phyloP scores from a whole-genome alignment of 495 filamentous ascomycete genomes.

The Friedmanniomyces endolithicus region DNA sequence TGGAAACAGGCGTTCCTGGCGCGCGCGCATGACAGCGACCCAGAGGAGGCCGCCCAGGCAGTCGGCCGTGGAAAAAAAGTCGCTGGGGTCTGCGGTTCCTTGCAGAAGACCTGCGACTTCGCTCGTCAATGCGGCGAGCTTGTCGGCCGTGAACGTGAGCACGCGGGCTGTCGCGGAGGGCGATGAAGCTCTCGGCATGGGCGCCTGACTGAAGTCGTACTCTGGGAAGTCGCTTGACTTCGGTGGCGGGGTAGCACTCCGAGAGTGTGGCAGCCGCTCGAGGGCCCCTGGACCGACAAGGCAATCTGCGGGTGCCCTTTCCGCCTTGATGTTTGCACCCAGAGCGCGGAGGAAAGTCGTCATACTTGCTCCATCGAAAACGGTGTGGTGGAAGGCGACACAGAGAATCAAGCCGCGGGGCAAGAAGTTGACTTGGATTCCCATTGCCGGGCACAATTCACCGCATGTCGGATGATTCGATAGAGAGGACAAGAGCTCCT shows the following conservation, averaged over 20 bases:
- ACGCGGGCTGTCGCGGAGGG: not conserved
- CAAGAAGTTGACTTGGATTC: conserved; percentile 1
- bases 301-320: not conserved
- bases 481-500: not conserved
- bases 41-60: conserved; percentile 3
- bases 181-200: not conserved
- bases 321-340: not conserved
- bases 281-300: not conserved
- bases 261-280: not conserved
- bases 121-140: not conserved
- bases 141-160: conserved; percentile 1
- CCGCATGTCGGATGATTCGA: not conserved
- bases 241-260: not conserved
- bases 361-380: not conserved
- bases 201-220: not conserved
- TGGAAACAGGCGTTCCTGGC: not conserved
- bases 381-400: conserved; percentile 6
- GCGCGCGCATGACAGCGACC: conserved; percentile 2
- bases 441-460: not conserved
- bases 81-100: not conserved
- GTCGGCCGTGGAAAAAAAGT: not conserved
- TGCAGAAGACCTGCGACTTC: not conserved
- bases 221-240: not conserved
- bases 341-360: not conserved
- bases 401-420: conserved; percentile 1